Conservation (phyloP, 2,329 filamentous ascomycete species). For the Aspergillus brunneoviolaceus region DNA sequence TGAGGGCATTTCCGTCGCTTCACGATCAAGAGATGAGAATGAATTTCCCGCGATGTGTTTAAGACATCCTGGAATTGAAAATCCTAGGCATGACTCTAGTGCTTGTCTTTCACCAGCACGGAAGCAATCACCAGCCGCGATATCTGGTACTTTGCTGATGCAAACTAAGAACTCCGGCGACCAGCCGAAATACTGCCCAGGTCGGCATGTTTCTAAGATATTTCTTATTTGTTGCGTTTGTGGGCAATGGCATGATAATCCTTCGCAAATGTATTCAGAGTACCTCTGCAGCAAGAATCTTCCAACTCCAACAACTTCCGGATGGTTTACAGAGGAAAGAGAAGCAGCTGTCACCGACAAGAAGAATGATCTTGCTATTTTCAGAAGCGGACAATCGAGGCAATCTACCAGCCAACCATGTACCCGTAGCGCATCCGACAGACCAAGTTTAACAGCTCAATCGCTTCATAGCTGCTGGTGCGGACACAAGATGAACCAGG, state of each 20-base stretch:
- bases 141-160: neutral
- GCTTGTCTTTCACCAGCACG: neutral
- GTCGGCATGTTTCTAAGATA: slow-evolving; percentile 32
- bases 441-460: slow-evolving; percentile 6
- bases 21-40: slow-evolving; percentile 13
- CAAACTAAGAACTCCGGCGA: neutral
- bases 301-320: slow-evolving; percentile 1
- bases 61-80: neutral
- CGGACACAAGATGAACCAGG: slow-evolving; percentile 66
- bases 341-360: neutral
- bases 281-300: slow-evolving; percentile 29
- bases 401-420: neutral
- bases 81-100: neutral
- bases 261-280: slow-evolving; percentile 39
- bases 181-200: neutral
- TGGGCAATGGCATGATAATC: slow-evolving; percentile 46
- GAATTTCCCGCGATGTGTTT: neutral
- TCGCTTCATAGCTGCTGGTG: slow-evolving; percentile 70
- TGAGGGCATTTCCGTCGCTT: slow-evolving; percentile 22
- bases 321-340: neutral
- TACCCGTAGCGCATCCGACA: neutral
- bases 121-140: neutral
- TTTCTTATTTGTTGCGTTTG: slow-evolving; percentile 48
- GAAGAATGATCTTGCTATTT: neutral
- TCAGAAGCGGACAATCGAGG: neutral